A percentile compares a stretch with the other conserved stretches of the same genome.
Evolutionary conservation across 1,284 basidiomycete genomes (phyloP).

Genomic region (Puccinia hordei): DNA sequence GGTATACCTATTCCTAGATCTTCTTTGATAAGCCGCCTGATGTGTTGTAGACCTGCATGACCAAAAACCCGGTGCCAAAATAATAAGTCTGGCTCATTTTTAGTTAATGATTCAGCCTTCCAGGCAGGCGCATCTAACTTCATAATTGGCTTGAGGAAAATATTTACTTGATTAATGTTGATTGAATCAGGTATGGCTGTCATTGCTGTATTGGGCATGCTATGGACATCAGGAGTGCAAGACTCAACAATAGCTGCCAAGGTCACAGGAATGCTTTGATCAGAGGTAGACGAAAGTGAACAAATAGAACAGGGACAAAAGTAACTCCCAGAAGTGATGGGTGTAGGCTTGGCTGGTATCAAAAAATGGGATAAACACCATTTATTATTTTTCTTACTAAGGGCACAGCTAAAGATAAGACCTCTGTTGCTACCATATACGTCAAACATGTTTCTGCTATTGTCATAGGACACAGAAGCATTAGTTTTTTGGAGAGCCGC

Average conservation of each 20-base stretch:
- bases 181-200: not conserved
- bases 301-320: too few relatives aligned
- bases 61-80: not conserved
- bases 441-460: not conserved
- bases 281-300: too few relatives aligned
- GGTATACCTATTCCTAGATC: not conserved
- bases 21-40: not conserved
- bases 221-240: too few relatives aligned
- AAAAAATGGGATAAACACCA: too few relatives aligned
- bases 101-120: not conserved
- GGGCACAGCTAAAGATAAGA: not conserved
- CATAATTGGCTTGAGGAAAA: not conserved
- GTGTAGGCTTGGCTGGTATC: too few relatives aligned
- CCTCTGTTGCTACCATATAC: not conserved
- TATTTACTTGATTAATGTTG: not conserved
- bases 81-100: not conserved
- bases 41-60: not conserved
- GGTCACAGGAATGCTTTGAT: too few relatives aligned
- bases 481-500: not conserved
- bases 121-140: not conserved
- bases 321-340: too few relatives aligned
- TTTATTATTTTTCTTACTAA: not conserved
- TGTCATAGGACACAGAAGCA: not conserved
- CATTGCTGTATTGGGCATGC: not conserved
- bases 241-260: too few relatives aligned